Base-by-base conservation (phyloP, 176 grass and related monocot species). In the Sorghum bicolor region DNA sequence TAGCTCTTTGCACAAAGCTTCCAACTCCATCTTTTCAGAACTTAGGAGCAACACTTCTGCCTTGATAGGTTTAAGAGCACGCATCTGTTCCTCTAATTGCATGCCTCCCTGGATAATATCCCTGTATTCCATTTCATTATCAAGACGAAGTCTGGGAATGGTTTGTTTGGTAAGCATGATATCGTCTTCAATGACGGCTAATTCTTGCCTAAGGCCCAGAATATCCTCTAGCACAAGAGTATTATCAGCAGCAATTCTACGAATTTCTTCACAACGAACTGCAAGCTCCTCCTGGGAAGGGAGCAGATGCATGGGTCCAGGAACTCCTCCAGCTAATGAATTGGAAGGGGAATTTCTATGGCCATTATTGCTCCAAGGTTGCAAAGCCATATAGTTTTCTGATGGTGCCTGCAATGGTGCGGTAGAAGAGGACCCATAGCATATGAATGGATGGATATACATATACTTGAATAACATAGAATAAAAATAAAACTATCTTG, bases 31-130 rank as follows among this genome's bases (percentile, higher is more conserved):
- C 32, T 69, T 47, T 37, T 92, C 87, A 36, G 62, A 58, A 20
- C 50, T 75, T 37, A 89, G 67, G n/a, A 64, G 67, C 69, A 84
- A 25, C 25, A 37, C 61, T 24, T 92, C 63, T 1, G 8, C 55
- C 76, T 66, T 84, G 41, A 89, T 22, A 14, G 76, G 80, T 50
- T 87, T 80, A 52, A 87, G 61, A 15, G 74, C 41, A 33, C 65
- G 79, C 70, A 92, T 61, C 47, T 89, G 75, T 24, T 68, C 91
- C 74, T 89, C 87, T 68, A 92, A 36, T 50, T 80, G 81, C 81
- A 84, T 70, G 28, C 83, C 75, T 26, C 73, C 84, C 47, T 87
- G 84, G 77, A 92, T 92, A 45, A 88, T 71, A 10, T 87, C 80
- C 29, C 87, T 83, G 6, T 71, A 72, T 76, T 87, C 84, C 14